Evolutionary conservation across 2,329 filamentous ascomycete species (phyloP), one percentile per base, ranked within the genome.

Genomic region (Trichoderma sp.): DNA sequence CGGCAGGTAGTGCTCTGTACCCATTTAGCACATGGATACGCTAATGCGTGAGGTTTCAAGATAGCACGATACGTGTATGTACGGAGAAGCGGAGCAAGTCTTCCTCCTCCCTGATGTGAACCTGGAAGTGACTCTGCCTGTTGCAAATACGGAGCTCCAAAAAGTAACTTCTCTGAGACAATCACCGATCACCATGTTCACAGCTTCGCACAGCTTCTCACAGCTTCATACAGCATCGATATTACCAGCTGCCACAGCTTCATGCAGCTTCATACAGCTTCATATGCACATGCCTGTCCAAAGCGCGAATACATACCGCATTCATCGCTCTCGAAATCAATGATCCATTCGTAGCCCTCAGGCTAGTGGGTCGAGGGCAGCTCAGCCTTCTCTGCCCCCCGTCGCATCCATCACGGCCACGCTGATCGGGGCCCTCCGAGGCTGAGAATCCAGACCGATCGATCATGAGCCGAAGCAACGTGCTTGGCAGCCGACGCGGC

Each of bases 401-500:
- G 56, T 61, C 21, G 65, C 65, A 68, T 58, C 64, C 65, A 68
- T 58, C 64, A 34, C 53, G 34, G 32, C 15, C 53, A 18, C 43
- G 36, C 39, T 61, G 66, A 61, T 70, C 66, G 57, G 64, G 34
- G n/a, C 26, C 15, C 26, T 47, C 66, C 36, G 66, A 70, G 66
- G 39, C 57, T 70, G 66, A 53, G 36, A 24, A 51, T 70, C 66
- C 57, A 70, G 66, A 62, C 66, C 57, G 53, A 61, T 62, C 56
- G 56, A 69, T 53, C 34, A 34, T 26, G 28, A 51, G n/a, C 43
- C 28, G 56, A 14, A 56, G 56, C 63, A 56, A 32, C 34, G n/a
- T 11, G 39, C 62, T 53, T 53, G 62, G 43, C 43, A 53, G 9
- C 15, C 8, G 26, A 53, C 12, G n/a, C 21, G 66, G n/a, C 66